These are phyloP conservation scores for Neospora caninum DNA, from an alignment of 169 alveolate species.

Conservation along the genomic window DNA sequence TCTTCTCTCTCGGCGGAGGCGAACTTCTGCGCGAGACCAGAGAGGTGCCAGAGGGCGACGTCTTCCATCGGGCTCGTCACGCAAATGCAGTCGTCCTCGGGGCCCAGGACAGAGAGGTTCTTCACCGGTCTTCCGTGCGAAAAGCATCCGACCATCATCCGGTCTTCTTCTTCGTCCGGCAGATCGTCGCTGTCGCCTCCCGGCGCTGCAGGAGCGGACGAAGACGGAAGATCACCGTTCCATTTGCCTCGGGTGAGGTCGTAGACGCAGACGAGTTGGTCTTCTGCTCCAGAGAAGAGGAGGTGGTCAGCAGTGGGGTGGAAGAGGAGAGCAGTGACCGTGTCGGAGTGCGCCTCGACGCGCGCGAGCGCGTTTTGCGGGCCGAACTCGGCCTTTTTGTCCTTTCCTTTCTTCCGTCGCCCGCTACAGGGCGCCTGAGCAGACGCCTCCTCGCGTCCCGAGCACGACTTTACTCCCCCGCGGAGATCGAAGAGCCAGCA, in stretches of 20 bases:
- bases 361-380: not conserved
- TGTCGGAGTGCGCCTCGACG: not conserved
- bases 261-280: conserved; percentile 11
- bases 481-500: not conserved
- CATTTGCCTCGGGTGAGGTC: not conserved
- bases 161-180: conserved; percentile 17
- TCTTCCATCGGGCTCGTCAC: not conserved
- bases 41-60: not conserved
- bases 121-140: not conserved
- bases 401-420: not conserved
- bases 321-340: not conserved
- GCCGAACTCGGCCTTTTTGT: not conserved
- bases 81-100: conserved; percentile 2
- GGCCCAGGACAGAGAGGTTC: not conserved
- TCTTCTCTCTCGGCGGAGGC: not conserved
- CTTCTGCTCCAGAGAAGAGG: not conserved
- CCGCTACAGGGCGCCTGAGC: not conserved
- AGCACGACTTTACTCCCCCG: not conserved
- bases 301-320: not conserved
- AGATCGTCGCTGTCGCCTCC: not conserved
- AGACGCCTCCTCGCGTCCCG: not conserved
- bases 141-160: not conserved
- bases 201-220: not conserved
- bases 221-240: not conserved
- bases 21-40: not conserved